These are phyloP conservation scores for Nannochloropsis oceanica DNA, from an alignment of 108 stramenopile genomes.

Conservation along the genomic window DNA sequence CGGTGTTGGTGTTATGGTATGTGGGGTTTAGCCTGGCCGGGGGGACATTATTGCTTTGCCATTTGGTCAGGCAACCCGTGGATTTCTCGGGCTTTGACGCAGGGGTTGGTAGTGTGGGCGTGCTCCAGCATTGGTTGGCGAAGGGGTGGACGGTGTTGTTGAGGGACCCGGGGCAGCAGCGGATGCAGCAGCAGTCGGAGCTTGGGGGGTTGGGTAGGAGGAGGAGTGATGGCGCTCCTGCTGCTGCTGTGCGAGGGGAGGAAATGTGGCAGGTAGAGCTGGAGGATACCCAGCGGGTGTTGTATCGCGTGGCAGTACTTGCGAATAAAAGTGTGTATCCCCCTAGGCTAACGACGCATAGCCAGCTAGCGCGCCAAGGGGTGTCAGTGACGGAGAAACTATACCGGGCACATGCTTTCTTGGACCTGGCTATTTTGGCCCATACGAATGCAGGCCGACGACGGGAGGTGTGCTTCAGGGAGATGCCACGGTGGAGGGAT, in stretches of 20 bases:
- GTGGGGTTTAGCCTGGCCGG: neutral
- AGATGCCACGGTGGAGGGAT: neutral
- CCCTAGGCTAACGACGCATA: neutral
- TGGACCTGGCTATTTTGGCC: neutral
- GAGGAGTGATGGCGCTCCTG: neutral
- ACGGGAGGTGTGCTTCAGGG: neutral
- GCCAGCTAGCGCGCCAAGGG: neutral
- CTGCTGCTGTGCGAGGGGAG: neutral
- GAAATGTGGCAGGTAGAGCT: neutral
- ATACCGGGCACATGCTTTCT: neutral
- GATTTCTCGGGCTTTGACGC: neutral
- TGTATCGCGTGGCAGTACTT: neutral
- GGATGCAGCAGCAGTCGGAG: neutral
- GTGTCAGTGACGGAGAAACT: neutral
- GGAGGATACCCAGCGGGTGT: neutral
- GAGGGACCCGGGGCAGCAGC: neutral
- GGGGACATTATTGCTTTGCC: neutral
- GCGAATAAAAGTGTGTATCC: neutral
- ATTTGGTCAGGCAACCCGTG: neutral
- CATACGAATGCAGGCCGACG: neutral
- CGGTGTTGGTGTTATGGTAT: neutral
- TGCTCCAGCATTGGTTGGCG: neutral
- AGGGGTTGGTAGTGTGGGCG: neutral
- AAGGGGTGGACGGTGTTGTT: neutral
- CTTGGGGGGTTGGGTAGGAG: neutral